A percentile compares a stretch with the other conserved stretches of the same genome.
Conservation (phyloP, 108 stramenopile genomes). For the Skeletonema costatum region DNA sequence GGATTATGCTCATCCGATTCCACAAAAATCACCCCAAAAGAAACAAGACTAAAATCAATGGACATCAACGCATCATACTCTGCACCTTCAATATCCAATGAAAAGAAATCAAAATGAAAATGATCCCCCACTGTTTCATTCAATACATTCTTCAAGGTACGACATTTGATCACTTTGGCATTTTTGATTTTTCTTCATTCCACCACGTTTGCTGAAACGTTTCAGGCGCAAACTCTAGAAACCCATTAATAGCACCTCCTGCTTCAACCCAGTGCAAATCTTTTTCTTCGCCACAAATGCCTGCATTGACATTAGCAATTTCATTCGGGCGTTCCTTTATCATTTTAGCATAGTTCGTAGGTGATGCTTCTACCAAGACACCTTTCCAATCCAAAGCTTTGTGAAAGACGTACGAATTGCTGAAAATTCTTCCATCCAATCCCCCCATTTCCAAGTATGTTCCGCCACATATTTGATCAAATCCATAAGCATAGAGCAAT, state of each 20-base stretch:
- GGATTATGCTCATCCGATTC: constrained; percentile 13
- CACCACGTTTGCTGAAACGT: constrained; percentile 5
- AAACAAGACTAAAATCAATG: neutral
- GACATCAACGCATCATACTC: constrained; percentile 2
- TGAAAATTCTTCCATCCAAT: constrained; percentile 12
- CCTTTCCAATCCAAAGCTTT: constrained; percentile 37
- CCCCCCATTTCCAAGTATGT: constrained; percentile 37
- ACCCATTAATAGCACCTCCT: constrained; percentile 1
- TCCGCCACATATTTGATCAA: constrained; percentile 11
- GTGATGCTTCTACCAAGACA: constrained; percentile 17
- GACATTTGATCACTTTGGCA: too few species aligned
- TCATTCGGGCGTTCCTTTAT: constrained; percentile 15
- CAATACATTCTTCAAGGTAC: constrained; percentile 2
- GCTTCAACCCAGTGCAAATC: neutral
- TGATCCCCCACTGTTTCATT: neutral
- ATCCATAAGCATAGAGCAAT: too few species aligned
- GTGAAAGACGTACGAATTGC: constrained; percentile 18
- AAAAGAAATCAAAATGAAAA: constrained; percentile 18
- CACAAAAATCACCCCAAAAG: constrained; percentile 21
- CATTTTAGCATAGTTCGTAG: neutral
- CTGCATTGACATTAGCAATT: constrained; percentile 20
- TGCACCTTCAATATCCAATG: constrained; percentile 20
- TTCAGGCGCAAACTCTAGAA: constrained; percentile 12
- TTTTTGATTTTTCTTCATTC: neutral
- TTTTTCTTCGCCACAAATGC: constrained; percentile 1